A percentile compares a stretch with the other conserved stretches of the same genome.
These are phyloP conservation scores for Platismatia glauca DNA, from an alignment of 495 filamentous ascomycete species.

Conservation along the genomic window DNA sequence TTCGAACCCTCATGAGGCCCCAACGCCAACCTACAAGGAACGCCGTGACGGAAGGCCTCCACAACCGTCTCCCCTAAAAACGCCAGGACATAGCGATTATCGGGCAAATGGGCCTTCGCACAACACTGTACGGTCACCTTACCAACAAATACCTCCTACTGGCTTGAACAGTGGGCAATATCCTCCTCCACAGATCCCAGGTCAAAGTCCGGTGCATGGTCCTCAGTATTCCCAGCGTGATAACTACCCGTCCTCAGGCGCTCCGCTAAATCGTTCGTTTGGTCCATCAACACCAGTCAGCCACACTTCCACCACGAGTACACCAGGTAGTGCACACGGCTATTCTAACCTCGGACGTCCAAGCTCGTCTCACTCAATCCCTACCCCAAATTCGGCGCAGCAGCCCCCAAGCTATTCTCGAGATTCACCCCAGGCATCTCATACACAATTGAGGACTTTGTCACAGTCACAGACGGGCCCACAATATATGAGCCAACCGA, in stretches of 20 bases:
- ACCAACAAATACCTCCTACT: conserved; percentile 36
- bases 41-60: conserved; percentile 33
- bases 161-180: conserved; percentile 32
- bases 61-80: conserved; percentile 37
- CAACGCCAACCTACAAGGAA: conserved; percentile 24
- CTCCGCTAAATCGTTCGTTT: conserved; percentile 29
- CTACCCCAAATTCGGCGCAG: conserved; percentile 34
- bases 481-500: conserved; percentile 37
- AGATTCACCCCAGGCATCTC: conserved; percentile 36
- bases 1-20: conserved; percentile 5
- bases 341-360: conserved; percentile 37
- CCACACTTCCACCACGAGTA: conserved; percentile 21
- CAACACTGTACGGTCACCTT: conserved; percentile 37
- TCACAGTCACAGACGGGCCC: conserved; percentile 35
- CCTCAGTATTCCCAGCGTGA: conserved; percentile 32
- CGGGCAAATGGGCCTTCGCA: conserved; percentile 38
- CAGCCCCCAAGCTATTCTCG: conserved; percentile 27
- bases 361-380: conserved; percentile 41
- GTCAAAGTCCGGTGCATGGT: conserved; percentile 23
- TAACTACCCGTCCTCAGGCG: conserved; percentile 28
- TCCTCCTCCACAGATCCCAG: conserved; percentile 28
- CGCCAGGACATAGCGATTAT: conserved; percentile 27
- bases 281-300: conserved; percentile 20
- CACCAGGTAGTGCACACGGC: conserved; percentile 19
- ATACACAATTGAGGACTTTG: conserved; percentile 31